phyloP scores from a whole-genome alignment of 495 filamentous ascomycete genomes.

The Hypoxylon crocopeplum region DNA sequence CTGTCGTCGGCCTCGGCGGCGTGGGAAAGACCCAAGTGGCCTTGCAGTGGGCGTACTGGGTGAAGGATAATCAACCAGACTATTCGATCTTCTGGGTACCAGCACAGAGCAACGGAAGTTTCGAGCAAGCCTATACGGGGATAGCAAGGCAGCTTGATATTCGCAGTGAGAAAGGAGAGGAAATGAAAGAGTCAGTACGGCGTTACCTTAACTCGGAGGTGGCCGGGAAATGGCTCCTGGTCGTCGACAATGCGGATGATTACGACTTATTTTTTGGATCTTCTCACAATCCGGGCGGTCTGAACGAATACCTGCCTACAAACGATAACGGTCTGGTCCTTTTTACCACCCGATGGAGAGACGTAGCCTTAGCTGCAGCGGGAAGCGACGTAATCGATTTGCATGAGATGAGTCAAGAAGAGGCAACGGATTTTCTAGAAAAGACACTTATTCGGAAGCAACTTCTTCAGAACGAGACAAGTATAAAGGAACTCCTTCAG shows the following conservation, averaged over 20 bases:
- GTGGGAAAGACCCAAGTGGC: slow-evolving; percentile 60
- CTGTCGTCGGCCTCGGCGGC: slow-evolving; percentile 54
- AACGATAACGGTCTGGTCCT: slow-evolving; percentile 25
- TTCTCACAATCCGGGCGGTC: slow-evolving; percentile 6
- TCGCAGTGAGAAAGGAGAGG: slow-evolving; percentile 6
- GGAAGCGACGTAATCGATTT: too few relatives aligned
- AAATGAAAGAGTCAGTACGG: slow-evolving; percentile 27
- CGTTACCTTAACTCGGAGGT: slow-evolving; percentile 12
- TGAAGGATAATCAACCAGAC: slow-evolving; percentile 39
- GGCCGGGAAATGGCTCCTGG: slow-evolving; percentile 37
- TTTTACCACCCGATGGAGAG: too few relatives aligned
- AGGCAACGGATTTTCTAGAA: too few relatives aligned
- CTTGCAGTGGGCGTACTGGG: slow-evolving; percentile 53
- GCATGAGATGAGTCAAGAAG: too few relatives aligned
- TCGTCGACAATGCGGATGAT: slow-evolving; percentile 46
- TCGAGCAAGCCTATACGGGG: slow-evolving; percentile 53
- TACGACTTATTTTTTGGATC: slow-evolving; percentile 14
- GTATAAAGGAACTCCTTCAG: slow-evolving; percentile 31
- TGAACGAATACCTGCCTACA: slow-evolving; percentile 39
- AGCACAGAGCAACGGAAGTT: slow-evolving; percentile 43
- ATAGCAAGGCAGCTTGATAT: slow-evolving; percentile 43
- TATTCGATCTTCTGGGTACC: slow-evolving; percentile 60
- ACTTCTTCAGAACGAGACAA: slow-evolving; percentile 1
- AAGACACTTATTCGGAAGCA: slow-evolving; percentile 33
- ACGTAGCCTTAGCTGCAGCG: too few relatives aligned